Evolutionary conservation across 495 filamentous ascomycete species (phyloP), one percentile per base, ranked within the genome.

Genomic region (Penicillium coffeae): DNA sequence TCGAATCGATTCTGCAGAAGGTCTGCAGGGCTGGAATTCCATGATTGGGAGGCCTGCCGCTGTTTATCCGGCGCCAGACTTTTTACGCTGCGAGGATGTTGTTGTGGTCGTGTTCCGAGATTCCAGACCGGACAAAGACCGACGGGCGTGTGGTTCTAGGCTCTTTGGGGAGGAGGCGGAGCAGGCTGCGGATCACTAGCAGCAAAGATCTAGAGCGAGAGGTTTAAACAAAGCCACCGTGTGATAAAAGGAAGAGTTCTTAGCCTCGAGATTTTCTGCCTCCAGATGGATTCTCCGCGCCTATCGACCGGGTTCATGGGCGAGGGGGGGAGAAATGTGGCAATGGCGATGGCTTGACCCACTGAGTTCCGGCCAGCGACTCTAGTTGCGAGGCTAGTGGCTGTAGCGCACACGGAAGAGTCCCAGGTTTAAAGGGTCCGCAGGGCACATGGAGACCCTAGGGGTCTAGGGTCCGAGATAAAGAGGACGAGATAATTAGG

Each of bases 391-490:
- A 52, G 58, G 45, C 30, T 55, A 60, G 54, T 60, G 50, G 47
- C 45, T 37, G 43, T 62, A 62, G 59, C 50, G 59, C 30, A 53
- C 45, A 42, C 45, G 48, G 54, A 60, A 45, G 43, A 60, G 57
- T 53, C 40, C 45, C 51, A 52, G 46, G 27, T 20, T 44, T 34
- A 42, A 54, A 45, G 57, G 50, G 43, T 54, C 50, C 36, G 19
- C 22, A 36, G 51, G 30, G 36, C 42, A 49, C 45, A 43, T 39
- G 47, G 48, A 55, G 33, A 32, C 35, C 8, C 13, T 35, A 32
- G 44, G 38, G 35, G 38, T 40, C 18, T 42, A n/a, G 27, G 36
- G 27, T 15, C 25, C 25, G 36, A 19, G 8, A 47, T 13, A 42
- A 40, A 42, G 15, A 35, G 35, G 18, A 12, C 18, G 39, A 21